Evolutionary conservation across 202 grass and related monocot species (phyloP), one percentile per base, ranked within the genome.

Genomic region (Schoenoplectus tabernaemontani): DNA sequence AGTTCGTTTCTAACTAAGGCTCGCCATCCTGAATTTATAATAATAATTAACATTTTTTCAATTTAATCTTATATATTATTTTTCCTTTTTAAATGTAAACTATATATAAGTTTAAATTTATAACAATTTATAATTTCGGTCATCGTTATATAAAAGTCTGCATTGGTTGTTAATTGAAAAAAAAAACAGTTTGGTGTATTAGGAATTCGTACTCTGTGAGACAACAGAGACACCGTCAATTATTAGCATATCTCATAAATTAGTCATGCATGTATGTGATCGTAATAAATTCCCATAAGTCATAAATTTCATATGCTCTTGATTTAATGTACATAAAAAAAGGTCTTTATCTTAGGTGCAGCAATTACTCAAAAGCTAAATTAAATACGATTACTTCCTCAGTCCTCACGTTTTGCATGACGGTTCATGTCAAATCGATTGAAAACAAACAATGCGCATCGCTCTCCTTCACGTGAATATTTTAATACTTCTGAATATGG

Each of bases 401-500:
- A 39, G 12, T n/a, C n/a, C n/a, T 51, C 67, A 50, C 68, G 43
- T 32, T 72, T 32, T 16, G 43, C 68, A 30, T 24, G 43, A 72
- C 44, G 1, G 1, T 33, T 51, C 68, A 73, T 50, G 68, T 50
- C 44, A 73, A 73, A 73, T 73, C 33, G 10, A 73, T 17, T 32
- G 43, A n/a, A 11, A 42, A 68, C n/a, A 68, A 68, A 42, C 36
- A 1, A 67, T 42, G 37, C 36, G 10, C 13, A 7, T 7, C 13
- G 23, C 42, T 48, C 24, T 24, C 12, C 23, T 73, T 73, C 68
- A 73, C 68, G 68, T 51, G 68, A 51, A 73, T 73, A 73, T 32
- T 7, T 64, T 36, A 16, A 64, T 50, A 32, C 41, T 30, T 16
- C 23, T 32, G 4, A 70, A 71, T 28, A 41, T 70, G 20, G 26